Evolutionary conservation across 1,284 basidiomycete species (phyloP), one percentile per base, ranked within the genome.

Genomic region (Malassezia dermatis): DNA sequence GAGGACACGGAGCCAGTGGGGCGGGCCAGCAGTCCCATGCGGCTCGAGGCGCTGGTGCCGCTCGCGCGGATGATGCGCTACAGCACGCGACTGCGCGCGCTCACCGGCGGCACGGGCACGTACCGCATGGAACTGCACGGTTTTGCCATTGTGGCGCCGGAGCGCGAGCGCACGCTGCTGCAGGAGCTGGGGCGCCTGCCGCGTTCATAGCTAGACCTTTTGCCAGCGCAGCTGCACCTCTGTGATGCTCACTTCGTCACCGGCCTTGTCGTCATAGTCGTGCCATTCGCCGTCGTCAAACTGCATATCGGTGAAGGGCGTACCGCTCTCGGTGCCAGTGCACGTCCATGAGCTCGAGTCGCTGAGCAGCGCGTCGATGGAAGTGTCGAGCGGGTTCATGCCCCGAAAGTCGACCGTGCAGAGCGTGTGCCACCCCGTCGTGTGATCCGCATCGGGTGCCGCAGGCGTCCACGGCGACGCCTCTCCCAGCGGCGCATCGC

Each of bases 61-160:
- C 78, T 90, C 23, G 85, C 83, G 60, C 81, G 80, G 63, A 83
- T 89, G 80, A 78, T 90, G 24, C 83, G 88, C 69, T 90, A 87
- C 67, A 84, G 85, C 19, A 83, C 79, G 48, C 80, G 86, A 24
- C 73, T 90, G 47, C 82, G 88, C 15, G 84, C 88, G 0, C 75
- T 90, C 21, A 86, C 86, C 0, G 88, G 85, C 40, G 88, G 88
- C 1, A 82, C 86, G 67, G 88, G 86, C 5, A 75, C 79, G 19
- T 89, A 88, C 65, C 86, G 87, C 67, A 86, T 87, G 84, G 75
- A 77, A 32, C 81, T 81, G 53, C 83, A 83, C 17, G 88, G 87
- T 5, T 90, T 88, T 75, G 81, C 78, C 77, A 81, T 57, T 59
- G 68, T 67, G 1, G 44, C 56, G 4, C 42, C 48, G 8, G 53